Percentiles rank a stretch among this genome's conserved stretches.
phyloP scores from a whole-genome alignment of 495 filamentous ascomycete genomes.

The Cairneyella variabilis region DNA sequence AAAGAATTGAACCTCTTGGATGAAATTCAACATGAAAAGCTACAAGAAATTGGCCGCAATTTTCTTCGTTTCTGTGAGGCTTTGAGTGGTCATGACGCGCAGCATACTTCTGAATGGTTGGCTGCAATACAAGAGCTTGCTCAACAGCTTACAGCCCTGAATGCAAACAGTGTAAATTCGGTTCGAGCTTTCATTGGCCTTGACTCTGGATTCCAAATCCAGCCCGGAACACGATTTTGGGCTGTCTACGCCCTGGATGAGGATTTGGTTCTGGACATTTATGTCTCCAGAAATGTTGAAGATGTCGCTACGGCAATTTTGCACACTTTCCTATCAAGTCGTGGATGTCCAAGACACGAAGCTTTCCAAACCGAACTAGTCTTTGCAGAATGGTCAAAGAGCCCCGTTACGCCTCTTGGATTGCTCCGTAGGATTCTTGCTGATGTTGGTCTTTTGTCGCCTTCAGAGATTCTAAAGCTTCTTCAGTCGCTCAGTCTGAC shows the following conservation, averaged over 20 bases:
- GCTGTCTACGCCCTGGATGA: slow-evolving; percentile 48
- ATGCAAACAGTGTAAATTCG: too few species aligned
- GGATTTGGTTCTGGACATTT: slow-evolving; percentile 39
- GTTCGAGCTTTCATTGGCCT: slow-evolving; percentile 35
- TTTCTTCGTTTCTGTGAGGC: not conserved
- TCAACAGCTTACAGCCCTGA: slow-evolving; percentile 1
- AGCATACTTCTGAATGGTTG: not conserved
- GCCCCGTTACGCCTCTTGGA: slow-evolving; percentile 29
- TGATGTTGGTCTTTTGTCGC: slow-evolving; percentile 51
- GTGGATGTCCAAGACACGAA: slow-evolving; percentile 43
- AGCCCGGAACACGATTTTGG: slow-evolving; percentile 48
- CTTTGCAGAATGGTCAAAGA: slow-evolving; percentile 37
- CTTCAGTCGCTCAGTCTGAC: not conserved
- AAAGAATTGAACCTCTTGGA: slow-evolving; percentile 43
- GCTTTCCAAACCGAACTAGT: slow-evolving; percentile 49
- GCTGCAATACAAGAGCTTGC: slow-evolving; percentile 5
- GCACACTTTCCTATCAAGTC: slow-evolving; percentile 53
- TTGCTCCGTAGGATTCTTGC: slow-evolving; percentile 42
- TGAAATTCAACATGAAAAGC: slow-evolving; percentile 32
- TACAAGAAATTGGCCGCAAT: slow-evolving; percentile 15
- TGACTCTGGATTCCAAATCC: slow-evolving; percentile 52
- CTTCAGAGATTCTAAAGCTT: slow-evolving; percentile 46
- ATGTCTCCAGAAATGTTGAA: slow-evolving; percentile 50
- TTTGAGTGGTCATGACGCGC: not conserved
- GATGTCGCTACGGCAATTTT: slow-evolving; percentile 47